Evolutionary conservation across 768 basidiomycete genomes (phyloP).

Genomic region (Austroboletus festivus): DNA sequence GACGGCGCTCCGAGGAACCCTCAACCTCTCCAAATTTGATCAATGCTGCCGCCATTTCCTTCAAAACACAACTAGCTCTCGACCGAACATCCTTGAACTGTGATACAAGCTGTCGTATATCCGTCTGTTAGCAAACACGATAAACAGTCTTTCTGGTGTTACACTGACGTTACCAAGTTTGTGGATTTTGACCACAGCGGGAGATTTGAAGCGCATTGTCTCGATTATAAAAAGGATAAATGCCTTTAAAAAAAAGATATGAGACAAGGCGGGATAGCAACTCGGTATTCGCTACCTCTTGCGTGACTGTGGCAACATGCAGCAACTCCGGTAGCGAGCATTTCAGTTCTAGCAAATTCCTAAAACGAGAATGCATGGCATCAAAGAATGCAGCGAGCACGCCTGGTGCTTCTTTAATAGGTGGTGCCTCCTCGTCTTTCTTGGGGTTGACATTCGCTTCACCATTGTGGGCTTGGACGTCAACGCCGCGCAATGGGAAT

Average conservation of each 20-base stretch:
- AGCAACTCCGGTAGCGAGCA: slow-evolving; percentile 53
- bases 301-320: slow-evolving; percentile 68
- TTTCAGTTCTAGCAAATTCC: slow-evolving; percentile 37
- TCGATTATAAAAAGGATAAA: slow-evolving; percentile 70
- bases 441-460: slow-evolving; percentile 45
- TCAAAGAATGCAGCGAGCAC: slow-evolving; percentile 59
- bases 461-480: slow-evolving; percentile 35
- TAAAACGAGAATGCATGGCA: slow-evolving; percentile 52
- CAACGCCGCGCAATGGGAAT: slow-evolving; percentile 62
- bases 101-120: slow-evolving; percentile 53
- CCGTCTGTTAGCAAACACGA: not conserved
- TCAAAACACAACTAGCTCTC: slow-evolving; percentile 49
- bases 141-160: not conserved
- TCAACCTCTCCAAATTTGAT: slow-evolving; percentile 49
- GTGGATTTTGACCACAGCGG: slow-evolving; percentile 66
- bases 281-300: slow-evolving; percentile 51
- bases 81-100: slow-evolving; percentile 62
- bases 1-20: slow-evolving; percentile 50
- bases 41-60: slow-evolving; percentile 55
- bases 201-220: slow-evolving; percentile 68
- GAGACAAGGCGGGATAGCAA: not conserved
- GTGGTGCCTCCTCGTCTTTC: slow-evolving; percentile 71
- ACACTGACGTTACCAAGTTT: slow-evolving; percentile 65
- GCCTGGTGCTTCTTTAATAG: slow-evolving; percentile 59
- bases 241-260: slow-evolving; percentile 44